phyloP scores from a whole-genome alignment of 169 alveolate genomes.

The Plasmodium fragile region DNA sequence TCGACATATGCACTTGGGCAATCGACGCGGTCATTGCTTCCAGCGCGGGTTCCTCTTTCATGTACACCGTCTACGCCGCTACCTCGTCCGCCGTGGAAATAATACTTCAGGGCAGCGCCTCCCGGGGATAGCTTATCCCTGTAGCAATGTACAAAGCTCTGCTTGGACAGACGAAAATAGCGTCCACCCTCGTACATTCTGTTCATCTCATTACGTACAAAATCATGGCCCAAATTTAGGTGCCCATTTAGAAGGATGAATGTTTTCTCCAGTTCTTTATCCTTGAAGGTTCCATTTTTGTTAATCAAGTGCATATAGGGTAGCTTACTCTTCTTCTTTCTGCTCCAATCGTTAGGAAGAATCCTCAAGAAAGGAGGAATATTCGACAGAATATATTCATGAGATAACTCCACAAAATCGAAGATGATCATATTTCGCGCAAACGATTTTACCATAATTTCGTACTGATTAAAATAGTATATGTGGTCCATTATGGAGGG shows the following conservation, averaged over 20 bases:
- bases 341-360: slow-evolving; percentile 54
- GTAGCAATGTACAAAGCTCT: slow-evolving; percentile 42
- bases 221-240: slow-evolving; percentile 34
- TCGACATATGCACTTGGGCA: too few relatives aligned
- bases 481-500: slow-evolving; percentile 55
- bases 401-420: slow-evolving; percentile 69
- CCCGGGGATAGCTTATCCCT: neutral
- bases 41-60: neutral
- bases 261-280: slow-evolving; percentile 22
- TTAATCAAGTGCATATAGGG: slow-evolving; percentile 57
- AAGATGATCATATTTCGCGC: slow-evolving; percentile 68
- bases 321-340: slow-evolving; percentile 16
- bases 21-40: neutral
- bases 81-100: slow-evolving; percentile 1
- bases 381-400: slow-evolving; percentile 65
- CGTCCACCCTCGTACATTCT: slow-evolving; percentile 15
- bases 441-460: slow-evolving; percentile 65
- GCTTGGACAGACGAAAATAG: slow-evolving; percentile 15
- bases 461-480: slow-evolving; percentile 56
- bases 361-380: slow-evolving; percentile 64
- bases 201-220: slow-evolving; percentile 43
- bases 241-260: slow-evolving; percentile 57
- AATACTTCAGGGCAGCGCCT: slow-evolving; percentile 22
- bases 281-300: slow-evolving; percentile 31
- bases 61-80: neutral